Conservation (phyloP, 805 yeast species). For the Tetrapisispora pingtungensis region DNA sequence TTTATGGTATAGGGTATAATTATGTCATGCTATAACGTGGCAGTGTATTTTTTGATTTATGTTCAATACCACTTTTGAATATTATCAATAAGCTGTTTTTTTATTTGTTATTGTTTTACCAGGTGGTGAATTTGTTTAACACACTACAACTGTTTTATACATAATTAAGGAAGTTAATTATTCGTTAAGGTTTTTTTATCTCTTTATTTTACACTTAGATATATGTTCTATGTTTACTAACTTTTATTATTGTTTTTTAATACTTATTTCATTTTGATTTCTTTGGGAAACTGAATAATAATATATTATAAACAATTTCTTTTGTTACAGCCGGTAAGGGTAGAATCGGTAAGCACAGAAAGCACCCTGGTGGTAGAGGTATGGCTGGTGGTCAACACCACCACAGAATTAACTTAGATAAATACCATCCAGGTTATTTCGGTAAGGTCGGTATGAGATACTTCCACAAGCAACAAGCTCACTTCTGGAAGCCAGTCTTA, state of each 20-base stretch:
- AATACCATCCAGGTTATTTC: conserved; percentile 99
- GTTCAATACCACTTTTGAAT: too few species aligned
- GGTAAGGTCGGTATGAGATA: conserved; percentile 99
- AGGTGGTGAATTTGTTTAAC: conserved; percentile 2
- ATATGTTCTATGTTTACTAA: not conserved
- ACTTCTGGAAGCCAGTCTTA: conserved; percentile 95
- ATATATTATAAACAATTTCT: not conserved
- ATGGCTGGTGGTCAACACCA: conserved; percentile 99
- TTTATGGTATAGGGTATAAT: too few species aligned
- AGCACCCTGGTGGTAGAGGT: conserved; percentile 99
- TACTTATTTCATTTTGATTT: not conserved
- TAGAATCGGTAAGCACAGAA: conserved; percentile 99
- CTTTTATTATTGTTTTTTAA: not conserved
- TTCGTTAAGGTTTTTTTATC: not conserved
- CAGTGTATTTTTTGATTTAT: too few species aligned
- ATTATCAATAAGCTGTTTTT: too few species aligned
- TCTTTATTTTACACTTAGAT: not conserved
- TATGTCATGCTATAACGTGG: too few species aligned
- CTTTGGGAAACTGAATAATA: not conserved
- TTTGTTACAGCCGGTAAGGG: conserved; percentile 89
- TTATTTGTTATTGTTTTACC: not conserved
- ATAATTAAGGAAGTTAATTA: conserved; percentile 1
- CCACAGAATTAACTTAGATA: conserved; percentile 99
- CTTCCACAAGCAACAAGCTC: conserved; percentile 92
- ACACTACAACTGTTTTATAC: not conserved